Evolutionary conservation across 176 grass and related monocot species (phyloP).

Genomic region (Elymus sibiricus): DNA sequence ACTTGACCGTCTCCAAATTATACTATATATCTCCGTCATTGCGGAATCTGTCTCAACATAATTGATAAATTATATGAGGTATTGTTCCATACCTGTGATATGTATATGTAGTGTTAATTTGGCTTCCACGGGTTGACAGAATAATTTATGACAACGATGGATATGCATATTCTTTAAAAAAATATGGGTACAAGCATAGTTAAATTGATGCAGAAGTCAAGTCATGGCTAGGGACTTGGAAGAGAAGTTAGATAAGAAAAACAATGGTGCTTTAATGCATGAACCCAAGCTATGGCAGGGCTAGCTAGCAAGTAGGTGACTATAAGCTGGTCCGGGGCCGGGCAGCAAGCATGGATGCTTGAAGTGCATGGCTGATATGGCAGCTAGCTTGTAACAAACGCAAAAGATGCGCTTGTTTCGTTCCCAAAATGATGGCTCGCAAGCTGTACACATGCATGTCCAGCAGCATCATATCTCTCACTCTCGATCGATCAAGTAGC

Average conservation of each 20-base stretch:
- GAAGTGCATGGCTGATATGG: background rate
- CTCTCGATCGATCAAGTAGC: background rate
- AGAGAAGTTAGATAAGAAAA: background rate
- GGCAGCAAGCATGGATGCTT: background rate
- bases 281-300: background rate
- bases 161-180: background rate
- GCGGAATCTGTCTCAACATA: too few species aligned
- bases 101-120: background rate
- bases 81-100: background rate
- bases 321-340: background rate
- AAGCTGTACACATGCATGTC: background rate
- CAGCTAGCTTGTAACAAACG: slow-evolving; percentile 49
- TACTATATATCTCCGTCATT: too few species aligned
- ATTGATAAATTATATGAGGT: background rate
- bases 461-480: background rate
- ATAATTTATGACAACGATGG: background rate
- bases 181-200: background rate
- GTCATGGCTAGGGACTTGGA: background rate
- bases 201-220: background rate
- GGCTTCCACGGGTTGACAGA: too few species aligned
- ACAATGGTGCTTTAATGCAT: background rate
- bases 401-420: slow-evolving; percentile 33
- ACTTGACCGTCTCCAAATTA: too few species aligned
- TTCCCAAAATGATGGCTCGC: background rate
- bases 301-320: background rate